phyloP scores from a whole-genome alignment of 148 eudicot species.

The Arctostaphylos glauca region DNA sequence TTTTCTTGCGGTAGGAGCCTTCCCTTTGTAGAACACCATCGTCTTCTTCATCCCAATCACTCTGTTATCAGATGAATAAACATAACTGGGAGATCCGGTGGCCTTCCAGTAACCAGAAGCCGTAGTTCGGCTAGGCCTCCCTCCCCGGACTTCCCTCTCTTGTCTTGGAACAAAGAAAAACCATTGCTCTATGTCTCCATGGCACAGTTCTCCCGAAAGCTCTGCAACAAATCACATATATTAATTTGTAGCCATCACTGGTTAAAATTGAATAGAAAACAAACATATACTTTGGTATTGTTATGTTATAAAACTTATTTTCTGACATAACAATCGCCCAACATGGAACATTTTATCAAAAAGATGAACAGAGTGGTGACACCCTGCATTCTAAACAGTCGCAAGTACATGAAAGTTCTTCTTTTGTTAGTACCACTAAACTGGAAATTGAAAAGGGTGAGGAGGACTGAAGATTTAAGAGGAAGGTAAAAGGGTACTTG shows the following conservation, averaged over 20 bases:
- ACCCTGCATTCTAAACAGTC: too few relatives aligned
- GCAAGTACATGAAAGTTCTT: too few relatives aligned
- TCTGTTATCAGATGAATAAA: slow-evolving; percentile 28
- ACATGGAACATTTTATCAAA: not conserved
- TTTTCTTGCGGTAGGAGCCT: slow-evolving; percentile 33
- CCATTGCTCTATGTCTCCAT: slow-evolving; percentile 40
- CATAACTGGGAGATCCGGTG: slow-evolving; percentile 37
- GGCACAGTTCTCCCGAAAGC: slow-evolving; percentile 31
- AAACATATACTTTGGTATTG: too few relatives aligned
- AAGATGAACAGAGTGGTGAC: too few relatives aligned
- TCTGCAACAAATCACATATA: slow-evolving; percentile 18
- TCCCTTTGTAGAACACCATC: slow-evolving; percentile 47
- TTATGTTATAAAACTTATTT: too few relatives aligned
- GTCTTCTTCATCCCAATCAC: slow-evolving; percentile 43
- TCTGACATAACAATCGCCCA: not conserved
- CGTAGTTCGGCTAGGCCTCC: slow-evolving; percentile 37
- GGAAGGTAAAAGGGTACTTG: slow-evolving; percentile 14
- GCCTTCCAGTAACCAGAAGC: slow-evolving; percentile 44
- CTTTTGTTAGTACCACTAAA: not conserved
- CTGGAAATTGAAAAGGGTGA: not conserved
- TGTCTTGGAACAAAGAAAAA: slow-evolving; percentile 40
- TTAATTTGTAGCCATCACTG: not conserved
- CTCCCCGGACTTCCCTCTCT: slow-evolving; percentile 40
- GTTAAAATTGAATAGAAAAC: not conserved
- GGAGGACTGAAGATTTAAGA: not conserved